Conservation (phyloP, 148 eudicot genomes). For the Rhododendron ovatum region DNA sequence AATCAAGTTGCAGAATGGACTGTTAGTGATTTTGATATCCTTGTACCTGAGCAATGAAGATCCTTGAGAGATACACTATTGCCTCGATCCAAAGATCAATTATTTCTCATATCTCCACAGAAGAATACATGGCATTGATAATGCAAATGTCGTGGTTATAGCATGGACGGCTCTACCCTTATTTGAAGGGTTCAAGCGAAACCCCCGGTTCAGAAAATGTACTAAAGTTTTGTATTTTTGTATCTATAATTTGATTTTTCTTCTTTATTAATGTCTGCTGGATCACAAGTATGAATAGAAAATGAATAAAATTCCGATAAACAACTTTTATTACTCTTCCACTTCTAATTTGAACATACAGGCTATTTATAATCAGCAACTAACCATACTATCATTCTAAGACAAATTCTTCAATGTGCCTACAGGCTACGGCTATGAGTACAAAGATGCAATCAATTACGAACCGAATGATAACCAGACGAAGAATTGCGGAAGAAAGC, state of each 20-base stretch:
- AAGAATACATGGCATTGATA: neutral
- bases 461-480: neutral
- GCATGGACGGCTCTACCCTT: neutral
- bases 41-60: conserved; percentile 20
- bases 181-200: neutral
- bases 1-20: conserved; percentile 59
- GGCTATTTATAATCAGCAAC: neutral
- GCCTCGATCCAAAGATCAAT: neutral
- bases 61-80: neutral
- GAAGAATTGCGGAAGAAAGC: neutral
- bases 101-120: neutral
- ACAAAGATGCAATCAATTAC: neutral
- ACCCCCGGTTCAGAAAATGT: neutral
- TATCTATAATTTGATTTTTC: too few relatives aligned
- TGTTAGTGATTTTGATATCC: conserved; percentile 53
- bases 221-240: neutral
- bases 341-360: neutral
- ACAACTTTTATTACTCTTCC: neutral
- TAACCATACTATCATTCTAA: neutral
- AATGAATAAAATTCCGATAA: neutral
- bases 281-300: neutral
- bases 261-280: neutral
- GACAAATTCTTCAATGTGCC: neutral
- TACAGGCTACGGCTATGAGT: neutral
- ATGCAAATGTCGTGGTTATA: neutral